phyloP scores from a whole-genome alignment of 2,329 filamentous ascomycete genomes.

The Torrubiella hemipterigena region DNA sequence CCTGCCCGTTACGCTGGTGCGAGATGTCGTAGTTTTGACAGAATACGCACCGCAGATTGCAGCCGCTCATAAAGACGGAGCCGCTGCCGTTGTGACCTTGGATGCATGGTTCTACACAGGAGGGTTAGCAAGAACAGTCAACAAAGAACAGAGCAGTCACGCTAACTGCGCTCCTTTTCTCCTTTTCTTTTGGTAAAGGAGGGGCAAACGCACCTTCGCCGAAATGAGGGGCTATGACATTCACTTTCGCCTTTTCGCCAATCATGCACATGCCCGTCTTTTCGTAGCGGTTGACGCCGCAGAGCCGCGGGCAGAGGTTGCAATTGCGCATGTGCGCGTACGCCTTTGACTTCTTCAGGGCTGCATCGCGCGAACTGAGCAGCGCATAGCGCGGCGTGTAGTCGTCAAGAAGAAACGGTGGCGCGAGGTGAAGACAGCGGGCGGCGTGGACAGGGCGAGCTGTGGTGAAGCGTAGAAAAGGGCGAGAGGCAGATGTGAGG shows the following conservation, averaged over 20 bases:
- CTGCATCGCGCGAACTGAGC: conserved; percentile 54
- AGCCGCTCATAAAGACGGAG: conserved; percentile 68
- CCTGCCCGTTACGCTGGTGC: conserved; percentile 69
- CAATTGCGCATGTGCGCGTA: conserved; percentile 68
- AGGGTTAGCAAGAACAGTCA: not conserved
- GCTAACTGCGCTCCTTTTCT: conserved; percentile 1
- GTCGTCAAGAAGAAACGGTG: conserved; percentile 59
- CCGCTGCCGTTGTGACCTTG: conserved; percentile 74
- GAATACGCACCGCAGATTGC: conserved; percentile 62
- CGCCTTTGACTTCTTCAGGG: conserved; percentile 61
- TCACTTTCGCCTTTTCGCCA: conserved; percentile 65
- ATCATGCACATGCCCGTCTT: conserved; percentile 69
- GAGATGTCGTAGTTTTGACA: conserved; percentile 80
- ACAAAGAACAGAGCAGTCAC: conserved; percentile 2
- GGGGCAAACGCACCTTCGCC: conserved; percentile 48
- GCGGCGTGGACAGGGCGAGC: too few relatives aligned
- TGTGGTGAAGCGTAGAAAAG: too few relatives aligned
- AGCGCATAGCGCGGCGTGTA: conserved; percentile 63
- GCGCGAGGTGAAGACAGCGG: conserved; percentile 39
- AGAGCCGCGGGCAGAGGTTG: conserved; percentile 68
- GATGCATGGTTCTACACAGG: conserved; percentile 57
- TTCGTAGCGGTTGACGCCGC: conserved; percentile 71
- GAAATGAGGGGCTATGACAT: conserved; percentile 76
- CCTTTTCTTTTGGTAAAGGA: not conserved
- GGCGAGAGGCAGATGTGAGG: too few relatives aligned